These are phyloP conservation scores for Sporodiniella umbellata DNA, from an alignment of 371 early-diverging fungal genomes.

Conservation along the genomic window DNA sequence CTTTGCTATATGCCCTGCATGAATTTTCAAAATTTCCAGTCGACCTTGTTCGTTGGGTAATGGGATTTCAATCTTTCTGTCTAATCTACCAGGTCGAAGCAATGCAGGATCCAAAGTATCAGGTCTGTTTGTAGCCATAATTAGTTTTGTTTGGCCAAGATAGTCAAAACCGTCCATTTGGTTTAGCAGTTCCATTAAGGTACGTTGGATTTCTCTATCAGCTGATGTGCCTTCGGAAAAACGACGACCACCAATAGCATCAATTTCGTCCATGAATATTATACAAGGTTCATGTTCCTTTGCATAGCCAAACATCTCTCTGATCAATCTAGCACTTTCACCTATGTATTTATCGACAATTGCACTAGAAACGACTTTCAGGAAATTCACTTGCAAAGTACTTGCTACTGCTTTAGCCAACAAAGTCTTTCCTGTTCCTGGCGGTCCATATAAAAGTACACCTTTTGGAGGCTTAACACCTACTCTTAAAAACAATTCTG, in stretches of 20 bases:
- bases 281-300: constrained; percentile 99
- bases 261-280: constrained; percentile 99
- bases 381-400: constrained; percentile 95
- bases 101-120: constrained; percentile 99
- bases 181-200: constrained; percentile 97
- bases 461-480: constrained; percentile 97
- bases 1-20: constrained; percentile 91
- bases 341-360: constrained; percentile 99
- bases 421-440: constrained; percentile 92
- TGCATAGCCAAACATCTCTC: constrained; percentile 99
- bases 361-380: constrained; percentile 96
- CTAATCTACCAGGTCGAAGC: constrained; percentile 97
- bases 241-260: constrained; percentile 98
- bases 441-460: constrained; percentile 98
- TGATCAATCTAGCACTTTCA: constrained; percentile 94
- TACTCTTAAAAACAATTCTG: constrained; percentile 97
- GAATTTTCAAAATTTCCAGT: constrained; percentile 98
- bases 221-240: constrained; percentile 99
- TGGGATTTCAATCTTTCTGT: constrained; percentile 99
- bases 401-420: constrained; percentile 98
- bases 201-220: constrained; percentile 99
- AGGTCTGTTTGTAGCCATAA: constrained; percentile 99
- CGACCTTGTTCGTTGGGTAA: constrained; percentile 84
- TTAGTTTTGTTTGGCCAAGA: constrained; percentile 98
- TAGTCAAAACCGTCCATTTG: constrained; percentile 99